Base-by-base conservation (phyloP, 1,139 yeast species). In the Pneumocystis canis region DNA sequence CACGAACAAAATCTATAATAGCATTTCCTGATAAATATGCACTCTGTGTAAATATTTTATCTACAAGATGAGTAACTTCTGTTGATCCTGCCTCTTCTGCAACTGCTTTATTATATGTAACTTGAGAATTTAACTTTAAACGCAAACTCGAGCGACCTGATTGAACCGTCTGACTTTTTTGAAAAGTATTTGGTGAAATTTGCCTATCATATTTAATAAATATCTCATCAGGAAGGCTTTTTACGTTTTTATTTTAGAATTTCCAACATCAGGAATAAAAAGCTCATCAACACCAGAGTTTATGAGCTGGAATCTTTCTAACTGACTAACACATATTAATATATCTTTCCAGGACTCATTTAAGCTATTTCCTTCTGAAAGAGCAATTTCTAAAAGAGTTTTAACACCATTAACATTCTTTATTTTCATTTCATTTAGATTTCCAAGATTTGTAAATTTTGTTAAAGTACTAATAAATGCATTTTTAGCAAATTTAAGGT, bases 401-500 rank as follows among this genome's bases (percentile, higher is more conserved):
- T 84, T 77, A 64, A 89, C 82, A 0, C 97, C 97, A 65, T 83
- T 84, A 20, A 92, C 84, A 72, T 89, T 89, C 73, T 92, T 92
- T 11, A 78, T 76, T 67, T 82, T 82, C 80, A 94, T 82, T 71
- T 87, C 95, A 66, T 85, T 85, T 63, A 86, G 81, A 69, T 87
- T 88, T 72, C 84, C 83, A 67, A 90, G 77, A 69, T 88, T 87
- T 63, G 92, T 84, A 71, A 89, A 90, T 73, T 89, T 95, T 47
- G 89, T 85, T 67, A 94, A 78, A 0, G 97, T 96, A 63, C 95
- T 87, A 65, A 94, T 82, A 71, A 90, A 94, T 0, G 97, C 87
- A 16, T 87, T 84, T 70, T 94, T 81, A 0, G 97, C 96, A 69
- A 88, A 83, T 63, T 85, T 89, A 65, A 89, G 76, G 61, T 85